phyloP scores from a whole-genome alignment of 2,329 filamentous ascomycete species.

The Bertia moriformis region DNA sequence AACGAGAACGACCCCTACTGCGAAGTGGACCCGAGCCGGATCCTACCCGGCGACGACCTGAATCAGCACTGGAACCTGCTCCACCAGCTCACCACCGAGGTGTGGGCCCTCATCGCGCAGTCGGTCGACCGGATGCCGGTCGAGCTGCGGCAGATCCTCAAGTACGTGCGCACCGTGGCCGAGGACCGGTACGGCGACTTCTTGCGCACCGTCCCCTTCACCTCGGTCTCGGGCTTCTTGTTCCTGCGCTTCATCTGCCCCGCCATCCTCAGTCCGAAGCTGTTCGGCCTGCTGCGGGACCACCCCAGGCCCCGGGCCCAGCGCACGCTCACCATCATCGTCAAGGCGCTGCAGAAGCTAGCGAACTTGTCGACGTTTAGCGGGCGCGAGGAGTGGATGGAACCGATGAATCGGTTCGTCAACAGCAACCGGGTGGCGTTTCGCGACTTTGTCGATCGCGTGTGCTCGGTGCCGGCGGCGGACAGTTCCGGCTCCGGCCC shows the following conservation, averaged over 20 bases:
- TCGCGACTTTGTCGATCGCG: conserved; percentile 72
- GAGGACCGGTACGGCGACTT: conserved; percentile 93
- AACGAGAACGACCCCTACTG: conserved; percentile 83
- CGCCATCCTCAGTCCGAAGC: conserved; percentile 85
- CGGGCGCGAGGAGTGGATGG: conserved; percentile 96
- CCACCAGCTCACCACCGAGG: conserved; percentile 60
- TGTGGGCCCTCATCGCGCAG: conserved; percentile 70
- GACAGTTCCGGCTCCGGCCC: no score
- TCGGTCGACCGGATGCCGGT: conserved; percentile 65
- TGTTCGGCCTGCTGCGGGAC: conserved; percentile 73
- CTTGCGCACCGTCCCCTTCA: conserved; percentile 75
- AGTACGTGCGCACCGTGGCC: conserved; percentile 81
- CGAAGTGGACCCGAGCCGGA: conserved; percentile 81
- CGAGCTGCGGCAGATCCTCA: conserved; percentile 72
- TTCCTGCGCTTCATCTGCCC: conserved; percentile 93
- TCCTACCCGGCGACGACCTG: conserved; percentile 53
- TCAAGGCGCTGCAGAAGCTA: conserved; percentile 80
- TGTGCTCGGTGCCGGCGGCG: conserved; percentile 70
- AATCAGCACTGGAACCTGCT: conserved; percentile 72
- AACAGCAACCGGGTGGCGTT: conserved; percentile 62
- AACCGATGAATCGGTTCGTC: conserved; percentile 89
- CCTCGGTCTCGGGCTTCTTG: conserved; percentile 84
- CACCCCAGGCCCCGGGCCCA: conserved; percentile 72
- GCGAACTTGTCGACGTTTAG: conserved; percentile 85
- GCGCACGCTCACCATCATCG: conserved; percentile 77